These are phyloP conservation scores for Coemansia sp. DNA, from an alignment of 192 early-diverging fungal genomes.

Conservation along the genomic window DNA sequence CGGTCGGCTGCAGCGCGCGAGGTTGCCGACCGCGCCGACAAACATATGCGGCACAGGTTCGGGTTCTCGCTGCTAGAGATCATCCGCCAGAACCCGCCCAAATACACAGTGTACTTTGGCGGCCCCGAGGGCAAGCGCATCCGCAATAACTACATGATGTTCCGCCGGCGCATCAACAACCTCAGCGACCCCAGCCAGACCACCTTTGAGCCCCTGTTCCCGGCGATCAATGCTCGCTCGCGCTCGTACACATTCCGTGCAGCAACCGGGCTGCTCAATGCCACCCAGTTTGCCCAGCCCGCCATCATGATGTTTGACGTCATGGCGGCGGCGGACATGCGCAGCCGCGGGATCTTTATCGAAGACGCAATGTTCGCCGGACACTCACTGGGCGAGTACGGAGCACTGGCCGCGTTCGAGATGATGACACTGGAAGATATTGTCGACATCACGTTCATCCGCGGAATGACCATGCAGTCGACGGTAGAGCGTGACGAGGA, in stretches of 20 bases:
- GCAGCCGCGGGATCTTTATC: slow-evolving; percentile 74
- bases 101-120: slow-evolving; percentile 88
- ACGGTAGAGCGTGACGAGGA: slow-evolving; percentile 74
- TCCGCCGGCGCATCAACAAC: slow-evolving; percentile 6
- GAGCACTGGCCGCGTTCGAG: slow-evolving; percentile 78
- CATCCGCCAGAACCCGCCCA: slow-evolving; percentile 78
- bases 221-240: slow-evolving; percentile 66
- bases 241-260: slow-evolving; percentile 76
- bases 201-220: slow-evolving; percentile 57
- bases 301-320: slow-evolving; percentile 84
- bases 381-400: slow-evolving; percentile 95
- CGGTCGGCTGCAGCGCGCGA: slow-evolving; percentile 70
- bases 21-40: slow-evolving; percentile 86
- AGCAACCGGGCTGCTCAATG: slow-evolving; percentile 78
- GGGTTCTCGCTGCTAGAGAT: slow-evolving; percentile 90
- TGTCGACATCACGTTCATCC: slow-evolving; percentile 90
- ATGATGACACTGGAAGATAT: slow-evolving; percentile 75
- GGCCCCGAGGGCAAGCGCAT: slow-evolving; percentile 73
- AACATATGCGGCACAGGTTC: slow-evolving; percentile 75
- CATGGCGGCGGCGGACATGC: slow-evolving; percentile 76
- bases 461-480: slow-evolving; percentile 98
- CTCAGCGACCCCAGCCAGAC: neutral
- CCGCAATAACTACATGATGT: slow-evolving; percentile 70
- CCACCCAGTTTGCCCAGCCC: slow-evolving; percentile 96
- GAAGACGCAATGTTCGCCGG: slow-evolving; percentile 75